A percentile compares a stretch with the other conserved stretches of the same genome.
phyloP scores from a whole-genome alignment of 2,329 filamentous ascomycete genomes.

The Xenoacremonium recifei region DNA sequence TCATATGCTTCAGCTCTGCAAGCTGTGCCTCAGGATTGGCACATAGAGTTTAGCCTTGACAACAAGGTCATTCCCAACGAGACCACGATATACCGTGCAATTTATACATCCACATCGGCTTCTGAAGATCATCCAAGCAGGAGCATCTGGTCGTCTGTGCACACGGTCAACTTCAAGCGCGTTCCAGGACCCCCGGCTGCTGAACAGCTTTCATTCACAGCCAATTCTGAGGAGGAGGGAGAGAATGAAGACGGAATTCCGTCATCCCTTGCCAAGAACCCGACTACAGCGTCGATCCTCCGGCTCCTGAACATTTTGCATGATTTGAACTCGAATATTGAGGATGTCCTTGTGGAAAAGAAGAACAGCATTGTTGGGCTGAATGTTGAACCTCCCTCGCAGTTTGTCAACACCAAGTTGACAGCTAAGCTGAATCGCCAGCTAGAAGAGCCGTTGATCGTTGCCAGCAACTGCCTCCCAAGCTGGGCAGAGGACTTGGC shows the following conservation, averaged over 20 bases:
- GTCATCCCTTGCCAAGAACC: slow-evolving; percentile 77
- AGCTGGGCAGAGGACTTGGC: slow-evolving; percentile 96
- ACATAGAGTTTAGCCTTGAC: slow-evolving; percentile 91
- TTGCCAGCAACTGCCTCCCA: slow-evolving; percentile 93
- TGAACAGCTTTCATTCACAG: slow-evolving; percentile 63
- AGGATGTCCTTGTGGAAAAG: slow-evolving; percentile 82
- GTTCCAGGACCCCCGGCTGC: slow-evolving; percentile 79
- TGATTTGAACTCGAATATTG: slow-evolving; percentile 87
- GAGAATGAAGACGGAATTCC: slow-evolving; percentile 64
- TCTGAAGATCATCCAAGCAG: slow-evolving; percentile 65
- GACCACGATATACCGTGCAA: slow-evolving; percentile 92
- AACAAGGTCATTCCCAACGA: slow-evolving; percentile 82
- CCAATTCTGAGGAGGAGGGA: slow-evolving; percentile 45
- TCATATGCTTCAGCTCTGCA: slow-evolving; percentile 86
- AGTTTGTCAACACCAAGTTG: slow-evolving; percentile 98
- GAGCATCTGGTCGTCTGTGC: slow-evolving; percentile 86
- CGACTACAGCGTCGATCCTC: slow-evolving; percentile 82
- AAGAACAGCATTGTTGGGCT: slow-evolving; percentile 64
- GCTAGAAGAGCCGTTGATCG: slow-evolving; percentile 92
- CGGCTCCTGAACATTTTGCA: slow-evolving; percentile 87
- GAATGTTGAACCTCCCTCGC: slow-evolving; percentile 78
- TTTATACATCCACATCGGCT: slow-evolving; percentile 61
- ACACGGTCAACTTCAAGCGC: slow-evolving; percentile 88
- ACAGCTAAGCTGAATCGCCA: slow-evolving; percentile 97
- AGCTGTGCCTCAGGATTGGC: slow-evolving; percentile 85